phyloP scores from a whole-genome alignment of 2,329 filamentous ascomycete species.

The Macroventuria anomochaeta region DNA sequence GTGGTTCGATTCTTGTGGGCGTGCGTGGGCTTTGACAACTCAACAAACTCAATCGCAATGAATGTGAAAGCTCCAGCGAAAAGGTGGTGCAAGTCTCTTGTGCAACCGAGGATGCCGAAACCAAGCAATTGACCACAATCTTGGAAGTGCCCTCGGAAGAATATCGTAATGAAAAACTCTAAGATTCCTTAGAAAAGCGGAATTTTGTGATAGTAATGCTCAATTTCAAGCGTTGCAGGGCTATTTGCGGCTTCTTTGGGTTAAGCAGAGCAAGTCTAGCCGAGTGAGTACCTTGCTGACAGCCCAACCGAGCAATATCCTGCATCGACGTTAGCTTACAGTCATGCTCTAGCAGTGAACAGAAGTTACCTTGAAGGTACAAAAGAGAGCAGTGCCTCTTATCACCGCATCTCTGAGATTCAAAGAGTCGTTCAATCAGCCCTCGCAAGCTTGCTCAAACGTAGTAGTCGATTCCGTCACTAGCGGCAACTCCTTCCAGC shows the following conservation, averaged over 20 bases:
- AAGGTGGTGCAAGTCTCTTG: background rate
- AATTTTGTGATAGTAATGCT: no score
- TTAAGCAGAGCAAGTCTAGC: no score
- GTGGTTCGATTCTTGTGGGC: slow-evolving; percentile 1
- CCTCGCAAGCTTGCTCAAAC: background rate
- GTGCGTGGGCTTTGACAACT: background rate
- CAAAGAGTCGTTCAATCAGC: background rate
- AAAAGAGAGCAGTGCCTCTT: background rate
- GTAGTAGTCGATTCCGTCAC: slow-evolving; percentile 2
- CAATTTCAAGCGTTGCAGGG: no score
- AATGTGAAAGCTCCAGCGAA: background rate
- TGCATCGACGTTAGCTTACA: background rate
- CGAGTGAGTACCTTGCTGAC: background rate
- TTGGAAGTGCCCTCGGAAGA: no score
- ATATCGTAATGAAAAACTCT: no score
- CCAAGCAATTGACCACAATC: no score
- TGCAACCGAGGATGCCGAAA: no score
- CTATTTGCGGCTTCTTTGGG: no score
- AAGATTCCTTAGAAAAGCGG: no score
- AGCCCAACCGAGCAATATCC: background rate
- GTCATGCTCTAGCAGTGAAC: background rate
- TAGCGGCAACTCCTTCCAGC: slow-evolving; percentile 2
- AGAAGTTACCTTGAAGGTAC: background rate
- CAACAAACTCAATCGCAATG: slow-evolving; percentile 1
- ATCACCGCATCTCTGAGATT: background rate